Conservation (phyloP, 2,329 filamentous ascomycete genomes). For the Trichoderma hamatum region DNA sequence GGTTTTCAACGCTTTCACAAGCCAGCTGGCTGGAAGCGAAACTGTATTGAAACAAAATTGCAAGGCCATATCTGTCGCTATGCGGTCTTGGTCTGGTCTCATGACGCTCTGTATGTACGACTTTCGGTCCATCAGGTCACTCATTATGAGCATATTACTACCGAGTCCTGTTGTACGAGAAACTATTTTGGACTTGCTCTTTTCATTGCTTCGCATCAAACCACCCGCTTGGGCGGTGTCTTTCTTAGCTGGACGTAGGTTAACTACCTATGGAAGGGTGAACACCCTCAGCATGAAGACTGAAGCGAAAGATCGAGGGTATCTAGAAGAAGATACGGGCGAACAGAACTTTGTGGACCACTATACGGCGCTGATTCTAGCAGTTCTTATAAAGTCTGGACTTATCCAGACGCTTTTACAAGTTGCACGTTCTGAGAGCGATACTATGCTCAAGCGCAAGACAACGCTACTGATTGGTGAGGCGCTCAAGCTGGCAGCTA, state of each 20-base stretch:
- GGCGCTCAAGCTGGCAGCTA: conserved; percentile 84
- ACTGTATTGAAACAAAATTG: conserved; percentile 78
- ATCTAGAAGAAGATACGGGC: conserved; percentile 66
- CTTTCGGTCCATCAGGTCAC: conserved; percentile 79
- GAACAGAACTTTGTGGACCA: conserved; percentile 90
- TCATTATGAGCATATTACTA: conserved; percentile 66
- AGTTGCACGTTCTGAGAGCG: conserved; percentile 69
- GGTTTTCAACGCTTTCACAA: conserved; percentile 90
- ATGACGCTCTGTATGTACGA: conserved; percentile 87
- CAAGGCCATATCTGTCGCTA: conserved; percentile 85
- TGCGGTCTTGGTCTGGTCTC: conserved; percentile 93
- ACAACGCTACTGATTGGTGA: conserved; percentile 90
- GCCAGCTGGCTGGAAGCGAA: conserved; percentile 67
- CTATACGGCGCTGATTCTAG: conserved; percentile 86
- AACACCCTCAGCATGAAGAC: conserved; percentile 81
- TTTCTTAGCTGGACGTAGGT: conserved; percentile 85
- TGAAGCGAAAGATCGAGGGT: conserved; percentile 52
- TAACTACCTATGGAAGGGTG: conserved; percentile 96
- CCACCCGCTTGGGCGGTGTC: conserved; percentile 91
- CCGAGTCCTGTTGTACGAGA: conserved; percentile 64
- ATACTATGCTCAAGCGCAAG: conserved; percentile 77
- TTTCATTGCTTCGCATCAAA: conserved; percentile 81
- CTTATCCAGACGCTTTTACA: conserved; percentile 65
- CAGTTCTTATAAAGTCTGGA: conserved; percentile 80
- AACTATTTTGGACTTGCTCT: conserved; percentile 85